Evolutionary conservation across 805 yeast genomes (phyloP).

Genomic region (Suhomyces kilbournensis): DNA sequence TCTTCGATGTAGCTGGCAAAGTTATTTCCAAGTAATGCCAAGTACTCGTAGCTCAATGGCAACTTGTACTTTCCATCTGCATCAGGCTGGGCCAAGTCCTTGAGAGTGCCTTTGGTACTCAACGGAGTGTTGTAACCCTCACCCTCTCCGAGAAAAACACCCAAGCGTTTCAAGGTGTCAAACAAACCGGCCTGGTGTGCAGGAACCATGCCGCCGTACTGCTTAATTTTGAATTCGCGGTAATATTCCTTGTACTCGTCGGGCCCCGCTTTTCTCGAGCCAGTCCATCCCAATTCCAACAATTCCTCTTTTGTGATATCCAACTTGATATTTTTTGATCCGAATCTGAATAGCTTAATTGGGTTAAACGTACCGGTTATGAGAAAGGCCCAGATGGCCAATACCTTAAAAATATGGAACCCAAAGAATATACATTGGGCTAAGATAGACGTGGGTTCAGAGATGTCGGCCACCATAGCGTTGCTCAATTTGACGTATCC

Average conservation of each 20-base stretch:
- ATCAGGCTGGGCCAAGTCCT: conserved; percentile 22
- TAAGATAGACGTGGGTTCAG: conserved; percentile 32
- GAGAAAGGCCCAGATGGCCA: conserved; percentile 53
- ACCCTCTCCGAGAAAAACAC: conserved; percentile 62
- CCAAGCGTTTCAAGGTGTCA: conserved; percentile 54
- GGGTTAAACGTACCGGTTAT: conserved; percentile 82
- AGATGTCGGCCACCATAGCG: conserved; percentile 48
- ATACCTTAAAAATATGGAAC: conserved; percentile 65
- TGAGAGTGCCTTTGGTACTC: conserved; percentile 36
- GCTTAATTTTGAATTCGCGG: conserved; percentile 60
- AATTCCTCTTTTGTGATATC: conserved; percentile 54
- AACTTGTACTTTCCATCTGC: conserved; percentile 41
- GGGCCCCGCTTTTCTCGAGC: conserved; percentile 68
- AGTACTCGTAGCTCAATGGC: conserved; percentile 53
- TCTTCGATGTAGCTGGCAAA: conserved; percentile 40
- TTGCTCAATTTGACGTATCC: conserved; percentile 44
- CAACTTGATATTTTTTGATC: conserved; percentile 23
- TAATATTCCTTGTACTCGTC: conserved; percentile 69
- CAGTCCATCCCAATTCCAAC: conserved; percentile 87
- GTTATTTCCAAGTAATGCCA: conserved; percentile 47
- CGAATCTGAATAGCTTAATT: conserved; percentile 31
- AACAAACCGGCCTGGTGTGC: conserved; percentile 76
- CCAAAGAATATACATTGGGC: conserved; percentile 69
- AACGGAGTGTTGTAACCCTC: conserved; percentile 78
- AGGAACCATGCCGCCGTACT: conserved; percentile 70